A percentile compares a stretch with the other conserved stretches of the same genome.
These are phyloP conservation scores for Vigna reflexopilosa DNA, from an alignment of 306 rosid species.

Conservation along the genomic window DNA sequence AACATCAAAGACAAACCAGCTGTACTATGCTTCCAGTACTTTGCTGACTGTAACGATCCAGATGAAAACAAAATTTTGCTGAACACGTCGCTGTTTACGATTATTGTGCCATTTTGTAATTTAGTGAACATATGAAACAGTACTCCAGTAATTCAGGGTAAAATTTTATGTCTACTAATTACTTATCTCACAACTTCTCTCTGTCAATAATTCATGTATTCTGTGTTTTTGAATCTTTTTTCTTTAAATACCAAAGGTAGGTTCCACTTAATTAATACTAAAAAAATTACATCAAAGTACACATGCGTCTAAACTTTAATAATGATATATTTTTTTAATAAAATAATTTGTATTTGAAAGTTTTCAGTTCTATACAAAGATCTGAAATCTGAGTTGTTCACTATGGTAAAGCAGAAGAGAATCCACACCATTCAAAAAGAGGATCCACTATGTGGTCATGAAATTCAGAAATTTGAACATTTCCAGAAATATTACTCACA, in stretches of 20 bases:
- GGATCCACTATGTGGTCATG: constrained; percentile 35
- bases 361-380: background rate
- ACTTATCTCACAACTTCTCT: too few species aligned
- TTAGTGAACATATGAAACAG: constrained; percentile 28
- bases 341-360: background rate
- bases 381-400: background rate
- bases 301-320: too few species aligned
- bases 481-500: constrained; percentile 35
- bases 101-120: constrained; percentile 45
- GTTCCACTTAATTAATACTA: too few species aligned
- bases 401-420: constrained; percentile 9
- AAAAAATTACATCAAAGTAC: too few species aligned
- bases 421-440: constrained; percentile 33
- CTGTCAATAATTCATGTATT: too few species aligned
- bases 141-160: background rate
- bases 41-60: constrained; percentile 19
- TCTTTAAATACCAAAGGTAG: too few species aligned
- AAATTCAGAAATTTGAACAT: constrained; percentile 24
- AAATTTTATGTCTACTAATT: too few species aligned
- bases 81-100: constrained; percentile 43
- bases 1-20: constrained; percentile 3
- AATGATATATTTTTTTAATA: background rate
- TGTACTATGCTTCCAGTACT: constrained; percentile 13
- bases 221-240: too few species aligned
- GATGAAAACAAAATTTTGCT: constrained; percentile 44